A percentile compares a stretch with the other conserved stretches of the same genome.
These are phyloP conservation scores for Acanthamoeba healyi DNA, from an alignment of 208 protist species.

Conservation along the genomic window DNA sequence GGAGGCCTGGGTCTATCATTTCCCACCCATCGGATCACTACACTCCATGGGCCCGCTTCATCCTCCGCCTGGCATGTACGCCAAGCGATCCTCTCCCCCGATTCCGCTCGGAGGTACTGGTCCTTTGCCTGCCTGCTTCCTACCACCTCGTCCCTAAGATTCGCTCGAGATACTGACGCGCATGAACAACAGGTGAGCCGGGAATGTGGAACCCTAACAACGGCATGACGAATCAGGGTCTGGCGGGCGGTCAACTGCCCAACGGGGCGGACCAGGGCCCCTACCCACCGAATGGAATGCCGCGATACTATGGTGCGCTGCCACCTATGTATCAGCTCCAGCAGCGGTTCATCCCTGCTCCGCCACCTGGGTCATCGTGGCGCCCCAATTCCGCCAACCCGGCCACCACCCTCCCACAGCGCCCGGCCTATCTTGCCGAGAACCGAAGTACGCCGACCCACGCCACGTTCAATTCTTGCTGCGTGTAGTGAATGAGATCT, in stretches of 20 bases:
- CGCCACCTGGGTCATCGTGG: not conserved
- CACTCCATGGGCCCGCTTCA: not conserved
- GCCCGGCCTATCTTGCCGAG: not conserved
- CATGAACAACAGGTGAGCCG: not conserved
- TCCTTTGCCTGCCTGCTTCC: too few species aligned
- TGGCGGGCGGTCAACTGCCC: not conserved
- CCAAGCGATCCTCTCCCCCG: not conserved
- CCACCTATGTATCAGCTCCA: not conserved
- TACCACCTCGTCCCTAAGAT: too few species aligned
- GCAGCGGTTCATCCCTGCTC: not conserved
- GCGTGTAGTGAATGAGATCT: too few species aligned
- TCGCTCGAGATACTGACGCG: not conserved
- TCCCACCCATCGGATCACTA: not conserved
- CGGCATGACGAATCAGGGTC: not conserved
- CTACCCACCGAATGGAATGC: not conserved
- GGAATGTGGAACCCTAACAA: not conserved
- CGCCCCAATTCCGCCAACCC: not conserved
- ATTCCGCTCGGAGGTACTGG: not conserved
- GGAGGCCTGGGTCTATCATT: constrained; percentile 10
- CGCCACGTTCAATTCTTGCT: too few species aligned
- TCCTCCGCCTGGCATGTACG: not conserved
- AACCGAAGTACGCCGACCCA: not conserved
- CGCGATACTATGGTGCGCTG: not conserved
- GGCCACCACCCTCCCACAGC: not conserved
- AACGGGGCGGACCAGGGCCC: not conserved